Evolutionary conservation across 306 rosid species (phyloP).

Genomic region (Dalbergia cultrata): DNA sequence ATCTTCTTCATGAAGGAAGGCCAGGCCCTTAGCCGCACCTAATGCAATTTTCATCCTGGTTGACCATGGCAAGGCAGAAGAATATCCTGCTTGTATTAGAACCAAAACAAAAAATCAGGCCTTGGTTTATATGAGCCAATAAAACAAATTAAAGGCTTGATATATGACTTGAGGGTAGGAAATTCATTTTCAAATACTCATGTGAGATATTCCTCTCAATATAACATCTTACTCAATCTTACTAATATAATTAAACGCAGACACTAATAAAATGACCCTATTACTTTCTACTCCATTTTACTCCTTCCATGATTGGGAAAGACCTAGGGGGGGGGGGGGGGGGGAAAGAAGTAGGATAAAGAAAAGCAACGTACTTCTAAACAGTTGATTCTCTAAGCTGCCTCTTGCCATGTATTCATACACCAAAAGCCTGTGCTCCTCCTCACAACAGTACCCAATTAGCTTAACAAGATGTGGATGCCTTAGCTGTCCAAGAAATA

Average conservation of each 20-base stretch:
- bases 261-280: background rate
- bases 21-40: conserved; percentile 83
- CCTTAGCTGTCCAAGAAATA: conserved; percentile 85
- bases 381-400: conserved; percentile 76
- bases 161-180: background rate
- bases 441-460: conserved; percentile 81
- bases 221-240: background rate
- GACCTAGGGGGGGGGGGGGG: background rate
- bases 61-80: conserved; percentile 80
- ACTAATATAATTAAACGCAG: background rate
- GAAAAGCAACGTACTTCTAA: conserved; percentile 64
- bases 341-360: background rate
- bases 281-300: background rate
- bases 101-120: background rate
- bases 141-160: background rate
- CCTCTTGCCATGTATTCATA: conserved; percentile 83
- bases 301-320: background rate
- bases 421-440: conserved; percentile 78
- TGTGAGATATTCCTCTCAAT: background rate
- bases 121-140: background rate
- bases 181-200: conserved; percentile 11
- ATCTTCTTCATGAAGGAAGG: conserved; percentile 82
- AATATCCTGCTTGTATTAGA: conserved; percentile 57
- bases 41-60: conserved; percentile 78
- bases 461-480: conserved; percentile 83